phyloP scores from a whole-genome alignment of 176 grass and related monocot species.

The Phyllostachys edulis region DNA sequence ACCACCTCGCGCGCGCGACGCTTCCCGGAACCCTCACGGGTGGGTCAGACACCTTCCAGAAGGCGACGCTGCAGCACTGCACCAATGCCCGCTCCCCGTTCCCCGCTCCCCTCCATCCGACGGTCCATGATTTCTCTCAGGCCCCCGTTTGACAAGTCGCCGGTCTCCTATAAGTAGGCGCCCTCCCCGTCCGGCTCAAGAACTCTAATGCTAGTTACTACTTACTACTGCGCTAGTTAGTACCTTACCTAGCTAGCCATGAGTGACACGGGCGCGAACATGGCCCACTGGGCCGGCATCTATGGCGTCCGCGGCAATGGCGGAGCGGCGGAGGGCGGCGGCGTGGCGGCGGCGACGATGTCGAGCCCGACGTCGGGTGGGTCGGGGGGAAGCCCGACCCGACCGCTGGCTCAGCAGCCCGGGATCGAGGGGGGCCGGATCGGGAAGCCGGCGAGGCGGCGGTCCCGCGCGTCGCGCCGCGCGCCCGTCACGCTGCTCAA shows the following conservation, averaged over 20 bases:
- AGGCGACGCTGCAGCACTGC: not conserved
- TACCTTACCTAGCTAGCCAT: not conserved
- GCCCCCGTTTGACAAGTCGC: conserved; percentile 43
- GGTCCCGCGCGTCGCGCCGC: conserved; percentile 61
- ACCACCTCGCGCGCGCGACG: not conserved
- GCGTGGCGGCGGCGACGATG: not conserved
- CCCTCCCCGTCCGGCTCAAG: not conserved
- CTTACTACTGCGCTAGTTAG: not conserved
- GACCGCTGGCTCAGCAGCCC: not conserved
- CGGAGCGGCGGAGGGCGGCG: not conserved
- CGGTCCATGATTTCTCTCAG: rapidly evolving
- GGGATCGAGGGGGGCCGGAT: conserved; percentile 47
- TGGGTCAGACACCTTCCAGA: conserved; percentile 40
- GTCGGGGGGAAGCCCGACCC: conserved; percentile 26
- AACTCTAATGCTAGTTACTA: not conserved
- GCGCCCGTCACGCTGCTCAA: conserved; percentile 89
- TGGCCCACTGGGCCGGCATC: conserved; percentile 52
- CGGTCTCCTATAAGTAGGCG: conserved; percentile 44
- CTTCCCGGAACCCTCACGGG: conserved; percentile 31
- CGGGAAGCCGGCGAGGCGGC: conserved; percentile 54
- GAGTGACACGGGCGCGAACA: conserved; percentile 43
- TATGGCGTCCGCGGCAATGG: conserved; percentile 27
- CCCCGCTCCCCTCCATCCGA: not conserved
- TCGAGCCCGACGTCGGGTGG: conserved; percentile 55
- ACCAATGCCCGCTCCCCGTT: not conserved